These are phyloP conservation scores for Chenopodium suecicum DNA, from an alignment of 148 eudicot genomes.

Conservation along the genomic window DNA sequence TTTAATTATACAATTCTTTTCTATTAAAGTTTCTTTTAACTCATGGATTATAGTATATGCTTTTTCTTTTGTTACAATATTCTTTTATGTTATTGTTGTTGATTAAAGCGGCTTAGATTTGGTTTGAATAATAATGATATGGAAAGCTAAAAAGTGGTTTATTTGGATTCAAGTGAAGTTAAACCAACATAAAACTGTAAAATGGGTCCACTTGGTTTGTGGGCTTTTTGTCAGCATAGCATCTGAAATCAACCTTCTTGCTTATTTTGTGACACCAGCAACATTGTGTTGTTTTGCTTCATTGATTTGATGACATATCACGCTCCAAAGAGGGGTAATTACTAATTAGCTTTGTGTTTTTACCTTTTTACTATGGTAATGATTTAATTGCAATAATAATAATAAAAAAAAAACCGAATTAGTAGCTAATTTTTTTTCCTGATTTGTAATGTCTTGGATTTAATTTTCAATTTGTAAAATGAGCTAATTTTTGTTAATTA, in stretches of 20 bases:
- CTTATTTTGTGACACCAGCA: conserved; percentile 4
- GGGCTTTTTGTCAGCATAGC: not conserved
- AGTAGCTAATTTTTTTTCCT: too few species aligned
- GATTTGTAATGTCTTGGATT: too few species aligned
- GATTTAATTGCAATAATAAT: too few species aligned
- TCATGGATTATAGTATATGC: too few species aligned
- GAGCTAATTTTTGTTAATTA: too few species aligned
- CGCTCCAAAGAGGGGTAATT: not conserved
- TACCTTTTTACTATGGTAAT: too few species aligned
- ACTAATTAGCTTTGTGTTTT: too few species aligned
- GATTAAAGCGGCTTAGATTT: conserved; percentile 21
- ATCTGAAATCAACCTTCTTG: not conserved
- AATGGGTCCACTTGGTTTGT: conserved; percentile 22
- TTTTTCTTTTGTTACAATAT: not conserved
- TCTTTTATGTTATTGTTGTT: not conserved
- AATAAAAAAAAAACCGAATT: too few species aligned
- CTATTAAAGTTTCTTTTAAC: not conserved
- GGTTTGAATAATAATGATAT: not conserved
- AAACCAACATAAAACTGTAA: conserved; percentile 25
- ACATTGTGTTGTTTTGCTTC: not conserved
- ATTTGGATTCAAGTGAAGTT: conserved; percentile 37
- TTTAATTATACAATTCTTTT: not conserved
- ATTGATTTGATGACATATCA: too few species aligned
- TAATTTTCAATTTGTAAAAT: too few species aligned
- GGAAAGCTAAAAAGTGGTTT: conserved; percentile 30